Conservation (phyloP, 2,329 filamentous ascomycete species). For the Penicillium hesseltinei region DNA sequence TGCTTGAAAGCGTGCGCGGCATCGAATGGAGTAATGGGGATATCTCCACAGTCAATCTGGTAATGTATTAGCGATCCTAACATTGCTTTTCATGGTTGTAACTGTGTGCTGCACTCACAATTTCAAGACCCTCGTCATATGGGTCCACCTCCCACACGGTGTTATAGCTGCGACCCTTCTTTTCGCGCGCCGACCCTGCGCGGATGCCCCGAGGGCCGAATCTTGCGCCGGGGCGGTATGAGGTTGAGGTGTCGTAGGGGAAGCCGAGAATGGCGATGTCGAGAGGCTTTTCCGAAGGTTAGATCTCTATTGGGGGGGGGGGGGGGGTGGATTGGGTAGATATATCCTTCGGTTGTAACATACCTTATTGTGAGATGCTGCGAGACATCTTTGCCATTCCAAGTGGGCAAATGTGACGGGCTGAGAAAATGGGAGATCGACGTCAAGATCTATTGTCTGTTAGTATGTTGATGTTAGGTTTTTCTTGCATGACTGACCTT, state of each 20-base stretch:
- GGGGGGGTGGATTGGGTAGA: not conserved
- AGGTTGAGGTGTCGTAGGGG: conserved; percentile 35
- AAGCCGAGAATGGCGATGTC: conserved; percentile 35
- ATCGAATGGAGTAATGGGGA: conserved; percentile 30
- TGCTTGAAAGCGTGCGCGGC: conserved; percentile 26
- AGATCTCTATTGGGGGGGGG: not conserved
- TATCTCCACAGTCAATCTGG: conserved; percentile 28
- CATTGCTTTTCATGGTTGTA: not conserved
- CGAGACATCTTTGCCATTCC: conserved; percentile 29
- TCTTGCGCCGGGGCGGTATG: conserved; percentile 33
- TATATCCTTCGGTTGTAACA: no score
- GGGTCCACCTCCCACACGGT: conserved; percentile 30
- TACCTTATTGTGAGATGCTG: conserved; percentile 17
- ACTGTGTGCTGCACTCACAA: conserved; percentile 6
- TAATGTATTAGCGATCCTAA: not conserved
- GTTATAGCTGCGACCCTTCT: conserved; percentile 31
- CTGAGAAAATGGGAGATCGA: conserved; percentile 32
- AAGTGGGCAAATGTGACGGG: conserved; percentile 32
- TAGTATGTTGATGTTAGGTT: not conserved
- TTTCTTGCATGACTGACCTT: conserved; percentile 9
- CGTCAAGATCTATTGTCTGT: conserved; percentile 23
- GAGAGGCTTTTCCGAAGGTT: conserved; percentile 12
- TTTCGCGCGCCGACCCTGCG: conserved; percentile 29
- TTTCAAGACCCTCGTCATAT: conserved; percentile 20
- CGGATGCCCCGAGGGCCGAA: conserved; percentile 35